Evolutionary conservation across 2,329 filamentous ascomycete genomes (phyloP), one percentile per base, ranked within the genome.

Genomic region (Fusarium sp.): DNA sequence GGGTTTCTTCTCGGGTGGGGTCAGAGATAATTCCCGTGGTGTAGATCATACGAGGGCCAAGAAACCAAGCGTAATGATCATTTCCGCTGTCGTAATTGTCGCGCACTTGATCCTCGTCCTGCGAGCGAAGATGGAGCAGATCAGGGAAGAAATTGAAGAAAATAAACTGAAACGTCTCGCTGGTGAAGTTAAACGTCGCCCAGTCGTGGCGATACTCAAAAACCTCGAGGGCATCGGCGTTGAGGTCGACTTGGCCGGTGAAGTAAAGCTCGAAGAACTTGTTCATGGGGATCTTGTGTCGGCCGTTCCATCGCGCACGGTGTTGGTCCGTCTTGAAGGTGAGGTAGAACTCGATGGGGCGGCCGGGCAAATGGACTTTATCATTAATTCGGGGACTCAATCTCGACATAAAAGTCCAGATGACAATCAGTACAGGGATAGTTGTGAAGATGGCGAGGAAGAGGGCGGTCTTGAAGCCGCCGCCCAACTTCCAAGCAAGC

Each of bases 221-320:
- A 42, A 91, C 84, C 75, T 97, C 94, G 63, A 97, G 85, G 72
- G 85, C 87, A 79, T 97, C 94, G 58, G 93, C 93, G 77, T 97
- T 97, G 84, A 97, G 92, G 71, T 97, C 93, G 65, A 97, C 93
- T 63, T 95, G 88, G 62, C 92, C 92, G 74, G 93, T 90, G 79
- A 97, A 95, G 84, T 97, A 97, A 88, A 94, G 95, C 80, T 97
- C 94, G 76, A 95, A 90, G 84, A 97, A 97, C 15, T 91, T 95
- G 82, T 95, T 90, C 84, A 95, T 89, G 37, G 93, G 90, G 61
- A 95, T 92, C 81, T 90, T 93, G 81, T 87, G 90, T 76, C 85
- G 85, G 76, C 91, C 91, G 71, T 85, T 84, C 81, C 92, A 95
- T 78, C 88, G 91, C 66, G 78, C 77, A 75, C 82, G 74, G 69